Conservation (phyloP, 169 alveolate species). For the Plasmodium inui region DNA sequence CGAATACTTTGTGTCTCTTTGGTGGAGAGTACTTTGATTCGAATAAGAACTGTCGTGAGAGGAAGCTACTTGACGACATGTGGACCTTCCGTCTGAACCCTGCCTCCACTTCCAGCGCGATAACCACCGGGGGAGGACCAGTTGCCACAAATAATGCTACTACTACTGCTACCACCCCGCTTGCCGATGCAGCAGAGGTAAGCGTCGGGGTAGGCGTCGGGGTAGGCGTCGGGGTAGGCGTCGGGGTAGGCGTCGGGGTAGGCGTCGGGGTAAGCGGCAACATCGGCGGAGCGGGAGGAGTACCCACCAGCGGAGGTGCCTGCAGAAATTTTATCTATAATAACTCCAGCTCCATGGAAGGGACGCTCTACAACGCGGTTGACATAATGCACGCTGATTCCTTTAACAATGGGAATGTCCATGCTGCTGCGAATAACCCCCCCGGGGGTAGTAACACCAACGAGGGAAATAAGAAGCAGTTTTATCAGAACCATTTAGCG, state of each 20-base stretch:
- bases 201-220: background rate
- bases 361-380: background rate
- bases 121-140: background rate
- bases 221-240: no score
- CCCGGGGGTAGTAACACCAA: background rate
- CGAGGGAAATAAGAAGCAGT: background rate
- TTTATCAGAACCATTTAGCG: background rate
- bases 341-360: background rate
- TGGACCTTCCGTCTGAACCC: constrained; percentile 84
- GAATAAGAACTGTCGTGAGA: constrained; percentile 78
- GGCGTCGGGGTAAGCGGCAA: background rate
- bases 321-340: background rate
- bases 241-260: no score
- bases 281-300: background rate
- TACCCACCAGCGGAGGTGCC: background rate
- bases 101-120: background rate
- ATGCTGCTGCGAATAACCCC: background rate
- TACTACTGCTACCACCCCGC: no score
- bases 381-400: background rate
- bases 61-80: constrained; percentile 87
- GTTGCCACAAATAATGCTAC: background rate
- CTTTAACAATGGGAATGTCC: background rate
- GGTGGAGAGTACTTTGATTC: constrained; percentile 89
- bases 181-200: background rate
- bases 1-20: constrained; percentile 86